Evolutionary conservation across 345 rosid species (phyloP).

Genomic region (Eucalyptus brandiana): DNA sequence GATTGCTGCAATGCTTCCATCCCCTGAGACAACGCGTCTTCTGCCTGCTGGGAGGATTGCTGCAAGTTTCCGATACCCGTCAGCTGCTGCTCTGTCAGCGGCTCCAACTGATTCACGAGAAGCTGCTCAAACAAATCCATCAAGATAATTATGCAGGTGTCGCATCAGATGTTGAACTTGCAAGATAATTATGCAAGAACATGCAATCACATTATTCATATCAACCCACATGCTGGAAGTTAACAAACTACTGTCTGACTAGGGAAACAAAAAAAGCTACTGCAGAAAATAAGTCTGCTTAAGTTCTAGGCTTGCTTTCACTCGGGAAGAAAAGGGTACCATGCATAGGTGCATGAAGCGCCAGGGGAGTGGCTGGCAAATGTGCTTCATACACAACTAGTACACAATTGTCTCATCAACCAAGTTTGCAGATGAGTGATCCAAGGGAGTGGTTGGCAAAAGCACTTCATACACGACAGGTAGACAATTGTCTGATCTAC

Average conservation of each 20-base stretch:
- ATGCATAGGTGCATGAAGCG: neutral
- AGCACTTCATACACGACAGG: neutral
- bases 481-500: neutral
- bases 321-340: neutral
- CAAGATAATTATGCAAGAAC: neutral
- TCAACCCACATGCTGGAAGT: neutral
- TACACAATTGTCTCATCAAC: neutral
- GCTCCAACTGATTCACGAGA: slow-evolving; percentile 83
- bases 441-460: neutral
- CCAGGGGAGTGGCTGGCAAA: neutral
- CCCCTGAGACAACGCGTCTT: slow-evolving; percentile 98
- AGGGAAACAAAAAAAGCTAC: neutral
- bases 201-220: neutral
- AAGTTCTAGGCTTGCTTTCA: neutral
- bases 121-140: slow-evolving; percentile 36
- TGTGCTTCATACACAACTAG: neutral
- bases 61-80: slow-evolving; percentile 69
- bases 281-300: neutral
- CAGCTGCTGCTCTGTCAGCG: slow-evolving; percentile 90
- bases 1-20: slow-evolving; percentile 99
- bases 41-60: slow-evolving; percentile 98
- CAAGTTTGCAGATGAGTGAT: neutral
- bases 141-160: neutral
- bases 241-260: neutral
- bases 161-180: neutral